Evolutionary conservation across 805 yeast genomes (phyloP), one percentile per base, ranked within the genome.

Genomic region (Saccharomycopsis babjevae): DNA sequence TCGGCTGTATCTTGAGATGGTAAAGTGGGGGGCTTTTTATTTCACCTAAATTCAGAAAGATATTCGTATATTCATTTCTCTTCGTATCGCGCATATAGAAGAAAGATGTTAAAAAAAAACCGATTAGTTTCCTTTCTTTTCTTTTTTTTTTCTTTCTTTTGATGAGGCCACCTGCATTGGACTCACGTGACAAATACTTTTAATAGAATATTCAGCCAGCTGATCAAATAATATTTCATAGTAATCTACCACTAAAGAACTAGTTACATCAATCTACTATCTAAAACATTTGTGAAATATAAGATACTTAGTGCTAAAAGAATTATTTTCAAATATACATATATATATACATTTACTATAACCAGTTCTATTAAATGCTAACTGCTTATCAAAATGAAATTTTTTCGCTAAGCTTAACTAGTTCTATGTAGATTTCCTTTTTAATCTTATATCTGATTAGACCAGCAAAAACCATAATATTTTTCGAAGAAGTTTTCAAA

Each of bases 361-460:
- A 6, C 25, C 20, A 10, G 50, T 5, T 42, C 22, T 42, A n/a
- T 42, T 42, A n/a, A 6, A 16, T 16, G 22, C 22, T n/a, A 8
- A 42, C 10, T 4, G 16, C 10, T 10, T 5, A 22, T 46, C 15
- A 46, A 46, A 46, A 46, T 10, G 28, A 46, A 25, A 46, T 46
- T 22, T 46, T 46, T 13, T 46, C 52, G n/a, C 52, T 46, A 28
- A 46, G 25, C 28, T 46, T 46, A 13, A 46, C 52, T 22, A 46
- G 28, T 43, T 57, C 32, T 6, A 60, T 52, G 42, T 88, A 89
- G 0, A 89, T 85, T 67, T 89, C 96, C 60, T 79, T 75, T 8
- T 97, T 96, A 96, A 92, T 89, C 70, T 87, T 85, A 73, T 88
- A 91, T 73, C 89, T 96, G 42, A 92, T 86, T 85, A 93, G 87